These are phyloP conservation scores for Suillus americanus DNA, from an alignment of 768 basidiomycete genomes.

Conservation along the genomic window DNA sequence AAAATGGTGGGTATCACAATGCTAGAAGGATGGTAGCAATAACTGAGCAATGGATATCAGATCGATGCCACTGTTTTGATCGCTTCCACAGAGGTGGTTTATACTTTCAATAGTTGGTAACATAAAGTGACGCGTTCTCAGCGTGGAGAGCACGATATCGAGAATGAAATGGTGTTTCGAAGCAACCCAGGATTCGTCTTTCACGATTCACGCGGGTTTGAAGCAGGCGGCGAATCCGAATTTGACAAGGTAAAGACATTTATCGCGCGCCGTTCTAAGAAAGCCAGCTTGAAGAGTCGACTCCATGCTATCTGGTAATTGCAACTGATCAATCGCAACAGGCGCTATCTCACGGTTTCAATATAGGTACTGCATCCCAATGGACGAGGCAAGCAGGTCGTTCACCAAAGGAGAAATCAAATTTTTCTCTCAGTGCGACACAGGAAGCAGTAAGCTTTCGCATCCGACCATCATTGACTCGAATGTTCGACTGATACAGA, in stretches of 20 bases:
- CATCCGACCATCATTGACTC: not conserved
- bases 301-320: constrained; percentile 41
- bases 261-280: not conserved
- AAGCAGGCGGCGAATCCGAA: not conserved
- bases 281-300: not conserved
- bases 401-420: constrained; percentile 27
- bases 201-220: not conserved
- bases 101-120: not conserved
- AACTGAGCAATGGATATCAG: not conserved
- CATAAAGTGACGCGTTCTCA: not conserved
- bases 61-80: not conserved
- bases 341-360: not conserved
- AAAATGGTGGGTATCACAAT: constrained; percentile 12
- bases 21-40: not conserved
- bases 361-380: constrained; percentile 39
- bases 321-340: not conserved
- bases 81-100: constrained; percentile 2
- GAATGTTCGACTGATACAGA: not conserved
- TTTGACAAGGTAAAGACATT: not conserved
- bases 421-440: constrained; percentile 13
- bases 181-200: not conserved
- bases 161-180: not conserved
- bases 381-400: constrained; percentile 24
- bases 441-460: constrained; percentile 8
- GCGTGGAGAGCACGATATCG: constrained; percentile 17